These are phyloP conservation scores for Aspergillus ustus DNA, from an alignment of 2,329 filamentous ascomycete species.

Conservation along the genomic window DNA sequence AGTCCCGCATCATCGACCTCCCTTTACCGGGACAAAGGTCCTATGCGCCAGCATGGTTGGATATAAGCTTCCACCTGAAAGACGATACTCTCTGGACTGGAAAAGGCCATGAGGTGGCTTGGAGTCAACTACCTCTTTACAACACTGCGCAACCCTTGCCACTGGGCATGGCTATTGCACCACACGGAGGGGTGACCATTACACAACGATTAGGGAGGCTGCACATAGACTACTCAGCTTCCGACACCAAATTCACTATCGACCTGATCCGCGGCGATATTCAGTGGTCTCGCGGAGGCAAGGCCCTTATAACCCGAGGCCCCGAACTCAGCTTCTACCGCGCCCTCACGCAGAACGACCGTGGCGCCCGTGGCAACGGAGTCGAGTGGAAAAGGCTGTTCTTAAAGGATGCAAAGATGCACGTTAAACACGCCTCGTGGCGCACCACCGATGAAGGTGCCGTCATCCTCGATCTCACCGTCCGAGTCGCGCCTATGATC, in stretches of 20 bases:
- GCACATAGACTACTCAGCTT: conserved; percentile 20
- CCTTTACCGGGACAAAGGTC: too few relatives aligned
- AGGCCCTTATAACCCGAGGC: conserved; percentile 17
- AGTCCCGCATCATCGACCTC: too few relatives aligned
- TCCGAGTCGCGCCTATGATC: conserved; percentile 62
- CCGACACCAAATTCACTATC: neutral
- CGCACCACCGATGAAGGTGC: conserved; percentile 17
- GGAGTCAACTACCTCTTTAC: too few relatives aligned
- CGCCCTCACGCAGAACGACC: conserved; percentile 69
- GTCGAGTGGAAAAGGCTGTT: conserved; percentile 61
- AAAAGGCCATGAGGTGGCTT: too few relatives aligned
- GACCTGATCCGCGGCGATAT: conserved; percentile 5
- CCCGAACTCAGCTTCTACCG: conserved; percentile 60
- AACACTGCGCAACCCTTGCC: too few relatives aligned
- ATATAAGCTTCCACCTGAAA: too few relatives aligned
- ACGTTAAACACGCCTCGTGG: conserved; percentile 36
- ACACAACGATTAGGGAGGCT: too few relatives aligned
- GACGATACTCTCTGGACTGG: too few relatives aligned
- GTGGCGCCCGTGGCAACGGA: conserved; percentile 50
- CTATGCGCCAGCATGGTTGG: too few relatives aligned
- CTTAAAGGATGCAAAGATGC: conserved; percentile 41
- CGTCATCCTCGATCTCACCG: conserved; percentile 49
- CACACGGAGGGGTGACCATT: too few relatives aligned
- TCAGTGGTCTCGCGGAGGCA: neutral
- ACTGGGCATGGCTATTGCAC: too few relatives aligned